Percentiles rank a stretch among this genome's conserved stretches.
Evolutionary conservation across 2,329 filamentous ascomycete species (phyloP).

Genomic region (Penicillium palitans): DNA sequence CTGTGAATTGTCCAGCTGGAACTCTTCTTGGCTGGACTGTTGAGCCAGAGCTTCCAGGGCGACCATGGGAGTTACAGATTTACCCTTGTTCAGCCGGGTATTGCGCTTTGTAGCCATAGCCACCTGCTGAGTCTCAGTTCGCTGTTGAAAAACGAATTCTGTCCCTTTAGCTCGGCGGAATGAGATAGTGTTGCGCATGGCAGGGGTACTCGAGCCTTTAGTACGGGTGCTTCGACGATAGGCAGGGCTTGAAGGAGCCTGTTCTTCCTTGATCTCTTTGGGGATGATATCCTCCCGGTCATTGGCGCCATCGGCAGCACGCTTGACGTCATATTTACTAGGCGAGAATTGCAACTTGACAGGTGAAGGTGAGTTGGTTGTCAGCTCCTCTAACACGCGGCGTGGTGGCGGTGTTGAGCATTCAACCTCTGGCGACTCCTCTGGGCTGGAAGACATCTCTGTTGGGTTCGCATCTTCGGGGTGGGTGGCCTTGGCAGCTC

Average conservation of each 20-base stretch:
- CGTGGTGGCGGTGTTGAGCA: constrained; percentile 36
- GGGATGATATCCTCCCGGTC: constrained; percentile 15
- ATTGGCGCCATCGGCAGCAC: constrained; percentile 8
- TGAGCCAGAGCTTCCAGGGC: constrained; percentile 30
- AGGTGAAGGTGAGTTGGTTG: constrained; percentile 43
- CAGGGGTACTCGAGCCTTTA: constrained; percentile 27
- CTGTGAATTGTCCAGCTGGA: constrained; percentile 7
- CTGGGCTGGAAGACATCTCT: constrained; percentile 15
- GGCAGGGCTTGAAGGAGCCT: constrained; percentile 28
- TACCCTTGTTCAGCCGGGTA: constrained; percentile 45
- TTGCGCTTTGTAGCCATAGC: constrained; percentile 45
- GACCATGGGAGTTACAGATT: constrained; percentile 36
- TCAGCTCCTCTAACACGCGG: constrained; percentile 38
- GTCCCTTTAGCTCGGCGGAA: constrained; percentile 47
- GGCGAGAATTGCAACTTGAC: constrained; percentile 32
- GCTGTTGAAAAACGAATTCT: constrained; percentile 47
- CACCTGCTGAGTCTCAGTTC: constrained; percentile 44
- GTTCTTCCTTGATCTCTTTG: constrained; percentile 23
- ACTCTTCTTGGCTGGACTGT: constrained; percentile 11
- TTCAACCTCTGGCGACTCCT: constrained; percentile 23
- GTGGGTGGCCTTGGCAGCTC: constrained; percentile 37
- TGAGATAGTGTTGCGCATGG: constrained; percentile 41
- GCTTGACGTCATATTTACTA: constrained; percentile 26
- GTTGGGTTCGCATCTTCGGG: constrained; percentile 21
- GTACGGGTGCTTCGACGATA: constrained; percentile 41